Conservation (phyloP, 257 asterid species). For the Primulina huaijiensis region DNA sequence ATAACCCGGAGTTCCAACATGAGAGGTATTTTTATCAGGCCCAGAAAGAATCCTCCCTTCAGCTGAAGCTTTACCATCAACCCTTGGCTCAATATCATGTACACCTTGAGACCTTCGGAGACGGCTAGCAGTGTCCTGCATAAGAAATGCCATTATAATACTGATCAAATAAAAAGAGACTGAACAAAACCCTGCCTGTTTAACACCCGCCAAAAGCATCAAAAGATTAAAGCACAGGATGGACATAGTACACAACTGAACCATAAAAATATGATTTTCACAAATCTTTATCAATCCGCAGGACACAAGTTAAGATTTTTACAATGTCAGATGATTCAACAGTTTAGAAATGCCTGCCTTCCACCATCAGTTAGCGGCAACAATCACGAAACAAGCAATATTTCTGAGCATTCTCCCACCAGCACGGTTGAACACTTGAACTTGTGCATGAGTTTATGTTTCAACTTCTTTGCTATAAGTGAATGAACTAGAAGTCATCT, state of each 20-base stretch:
- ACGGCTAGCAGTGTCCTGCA: conserved; percentile 51
- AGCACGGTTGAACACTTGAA: background rate
- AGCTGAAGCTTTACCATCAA: conserved; percentile 50
- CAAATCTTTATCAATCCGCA: background rate
- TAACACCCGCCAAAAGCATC: background rate
- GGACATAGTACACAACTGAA: background rate
- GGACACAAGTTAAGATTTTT: background rate
- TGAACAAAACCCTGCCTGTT: background rate
- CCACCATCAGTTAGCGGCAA: background rate
- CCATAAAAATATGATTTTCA: background rate
- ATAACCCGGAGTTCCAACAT: conserved; percentile 36
- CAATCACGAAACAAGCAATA: background rate
- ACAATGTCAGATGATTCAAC: background rate
- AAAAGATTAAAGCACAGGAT: background rate
- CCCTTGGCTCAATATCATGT: conserved; percentile 38
- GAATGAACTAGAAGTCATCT: conserved; percentile 2
- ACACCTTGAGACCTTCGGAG: conserved; percentile 36
- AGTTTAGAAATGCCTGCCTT: background rate
- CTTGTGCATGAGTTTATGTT: background rate
- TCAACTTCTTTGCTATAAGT: background rate
- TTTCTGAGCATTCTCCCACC: background rate
- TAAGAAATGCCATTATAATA: conserved; percentile 8
- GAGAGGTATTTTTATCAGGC: conserved; percentile 35
- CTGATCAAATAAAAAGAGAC: conserved; percentile 2
- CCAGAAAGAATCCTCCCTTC: conserved; percentile 41